Evolutionary conservation across 2,329 filamentous ascomycete genomes (phyloP), one percentile per base, ranked within the genome.

Genomic region (Penicillium sp.): DNA sequence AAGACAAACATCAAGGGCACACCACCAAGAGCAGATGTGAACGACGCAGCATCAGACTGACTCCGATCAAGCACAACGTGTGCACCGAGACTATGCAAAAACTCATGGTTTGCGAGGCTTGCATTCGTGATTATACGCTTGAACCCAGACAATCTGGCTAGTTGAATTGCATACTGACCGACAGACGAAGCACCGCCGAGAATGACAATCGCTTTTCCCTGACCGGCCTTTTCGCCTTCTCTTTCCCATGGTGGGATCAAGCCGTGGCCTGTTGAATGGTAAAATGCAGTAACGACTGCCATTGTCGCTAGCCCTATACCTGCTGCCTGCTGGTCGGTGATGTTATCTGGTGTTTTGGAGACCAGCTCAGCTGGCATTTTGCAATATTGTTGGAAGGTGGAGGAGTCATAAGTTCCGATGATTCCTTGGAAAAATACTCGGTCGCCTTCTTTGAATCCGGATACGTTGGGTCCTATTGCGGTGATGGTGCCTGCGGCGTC

Each of bases 341-440:
- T 67, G 27, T 32, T 66, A 16, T 39, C 47, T 5, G 72, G 72
- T 0, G 69, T 74, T 56, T 68, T 68, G 10, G 56, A 62, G 1
- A 73, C 62, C 1, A 74, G 63, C 8, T 54, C 61, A 0, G 68
- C 68, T 2, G 68, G 68, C 60, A 73, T 72, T 34, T 67, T 66
- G 58, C 62, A 67, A 59, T 73, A 75, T 42, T 73, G 67, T 56
- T 75, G 73, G 59, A 74, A 75, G 1, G 72, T 72, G 2, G 59
- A 65, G 1, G 59, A 58, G 42, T 71, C 58, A 27, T 64, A 63
- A 21, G 67, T 64, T 22, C 60, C 63, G 4, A 73, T 53, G 16
- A 73, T 70, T 4, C 71, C 71, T 45, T 71, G 66, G 59, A 74
- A 74, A 60, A 73, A 71, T 29, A 69, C 64, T 11, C 66, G 60